Conservation (phyloP, 2,329 filamentous ascomycete species). For the Monosporascus sp. region DNA sequence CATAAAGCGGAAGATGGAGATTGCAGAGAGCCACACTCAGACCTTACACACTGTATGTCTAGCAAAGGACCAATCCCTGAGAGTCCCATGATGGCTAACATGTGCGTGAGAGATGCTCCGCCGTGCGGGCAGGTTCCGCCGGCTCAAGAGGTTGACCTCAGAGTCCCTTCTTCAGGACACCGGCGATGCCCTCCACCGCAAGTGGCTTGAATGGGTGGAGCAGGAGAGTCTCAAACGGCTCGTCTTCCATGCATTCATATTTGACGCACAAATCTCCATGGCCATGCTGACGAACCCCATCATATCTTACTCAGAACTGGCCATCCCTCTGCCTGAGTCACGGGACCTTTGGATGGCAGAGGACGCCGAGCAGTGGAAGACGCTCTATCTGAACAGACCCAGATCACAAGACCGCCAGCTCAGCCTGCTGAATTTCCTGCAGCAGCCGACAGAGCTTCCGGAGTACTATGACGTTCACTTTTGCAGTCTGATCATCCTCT, state of each 20-base stretch:
- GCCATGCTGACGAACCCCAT: slow-evolving; percentile 58
- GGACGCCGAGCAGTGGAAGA: slow-evolving; percentile 60
- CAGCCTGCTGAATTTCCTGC: slow-evolving; percentile 37
- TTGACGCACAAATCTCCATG: slow-evolving; percentile 64
- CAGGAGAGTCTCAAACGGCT: slow-evolving; percentile 62
- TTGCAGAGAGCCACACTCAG: slow-evolving; percentile 44
- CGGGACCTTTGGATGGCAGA: slow-evolving; percentile 61
- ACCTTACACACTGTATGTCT: slow-evolving; percentile 39
- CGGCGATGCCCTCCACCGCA: slow-evolving; percentile 51
- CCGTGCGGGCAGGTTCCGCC: slow-evolving; percentile 53
- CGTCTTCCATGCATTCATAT: slow-evolving; percentile 48
- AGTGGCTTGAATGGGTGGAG: slow-evolving; percentile 61
- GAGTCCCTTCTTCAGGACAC: slow-evolving; percentile 42
- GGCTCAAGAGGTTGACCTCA: slow-evolving; percentile 9
- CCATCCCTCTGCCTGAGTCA: slow-evolving; percentile 58
- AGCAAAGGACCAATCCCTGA: not conserved
- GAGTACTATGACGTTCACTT: no score
- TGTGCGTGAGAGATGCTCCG: slow-evolving; percentile 40
- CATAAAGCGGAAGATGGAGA: slow-evolving; percentile 50
- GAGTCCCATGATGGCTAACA: slow-evolving; percentile 9
- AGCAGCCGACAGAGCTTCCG: slow-evolving; percentile 34
- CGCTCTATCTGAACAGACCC: slow-evolving; percentile 10
- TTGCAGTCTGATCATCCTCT: no score
- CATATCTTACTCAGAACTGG: slow-evolving; percentile 65
- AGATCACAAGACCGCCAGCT: no score